A percentile compares a stretch with the other conserved stretches of the same genome.
phyloP scores from a whole-genome alignment of 2,329 filamentous ascomycete genomes.

The Ciborinia camelliae region DNA sequence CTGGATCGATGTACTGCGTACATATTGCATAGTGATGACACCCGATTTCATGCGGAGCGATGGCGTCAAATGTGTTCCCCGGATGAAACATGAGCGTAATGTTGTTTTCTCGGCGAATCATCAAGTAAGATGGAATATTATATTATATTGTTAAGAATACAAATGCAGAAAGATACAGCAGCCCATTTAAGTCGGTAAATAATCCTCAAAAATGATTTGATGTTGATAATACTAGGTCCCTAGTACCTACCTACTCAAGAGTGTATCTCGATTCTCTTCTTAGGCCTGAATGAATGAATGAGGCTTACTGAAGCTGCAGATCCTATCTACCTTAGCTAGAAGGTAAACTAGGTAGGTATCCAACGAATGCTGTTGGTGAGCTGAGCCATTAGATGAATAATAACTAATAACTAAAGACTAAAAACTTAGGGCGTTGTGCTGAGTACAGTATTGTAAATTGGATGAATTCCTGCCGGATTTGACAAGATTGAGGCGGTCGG shows the following conservation, averaged over 20 bases:
- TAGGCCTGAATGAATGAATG: not conserved
- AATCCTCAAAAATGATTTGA: not conserved
- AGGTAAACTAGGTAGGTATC: too few species aligned
- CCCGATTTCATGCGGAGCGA: slow-evolving; percentile 9
- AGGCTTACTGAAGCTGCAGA: slow-evolving; percentile 5
- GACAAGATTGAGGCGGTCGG: slow-evolving; percentile 3
- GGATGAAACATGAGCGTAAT: slow-evolving; percentile 20
- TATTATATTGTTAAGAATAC: too few species aligned
- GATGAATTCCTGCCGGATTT: slow-evolving; percentile 15
- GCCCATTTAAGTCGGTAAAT: not conserved
- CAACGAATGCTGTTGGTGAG: slow-evolving; percentile 1
- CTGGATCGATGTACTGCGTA: slow-evolving; percentile 10
- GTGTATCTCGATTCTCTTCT: too few species aligned
- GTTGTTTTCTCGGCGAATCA: slow-evolving; percentile 7
- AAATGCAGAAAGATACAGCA: slow-evolving; percentile 6
- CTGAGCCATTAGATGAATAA: too few species aligned
- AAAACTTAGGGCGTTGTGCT: not conserved
- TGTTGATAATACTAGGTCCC: not conserved
- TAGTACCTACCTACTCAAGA: too few species aligned
- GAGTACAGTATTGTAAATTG: slow-evolving; percentile 6
- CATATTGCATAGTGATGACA: slow-evolving; percentile 12
- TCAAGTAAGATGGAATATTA: not conserved
- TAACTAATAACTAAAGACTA: too few species aligned
- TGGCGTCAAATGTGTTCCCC: slow-evolving; percentile 15
- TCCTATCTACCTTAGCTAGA: not conserved